Percentiles rank a stretch among this genome's conserved stretches.
Conservation (phyloP, 2,329 filamentous ascomycete genomes). For the Claviceps pusilla region DNA sequence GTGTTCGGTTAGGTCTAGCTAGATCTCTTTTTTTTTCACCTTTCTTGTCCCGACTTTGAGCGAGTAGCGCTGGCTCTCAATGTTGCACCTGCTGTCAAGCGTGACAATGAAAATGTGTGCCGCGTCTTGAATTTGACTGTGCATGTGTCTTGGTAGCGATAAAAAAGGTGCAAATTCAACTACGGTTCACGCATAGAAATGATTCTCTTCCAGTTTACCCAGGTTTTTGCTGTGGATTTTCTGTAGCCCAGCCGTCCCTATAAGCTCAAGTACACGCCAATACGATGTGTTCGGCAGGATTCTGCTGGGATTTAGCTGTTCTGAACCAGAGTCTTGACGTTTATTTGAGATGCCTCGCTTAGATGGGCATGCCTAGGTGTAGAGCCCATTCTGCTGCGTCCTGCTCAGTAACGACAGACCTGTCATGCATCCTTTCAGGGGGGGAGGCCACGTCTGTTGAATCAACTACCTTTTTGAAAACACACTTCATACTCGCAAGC, state of each 20-base stretch:
- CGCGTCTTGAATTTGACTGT: not conserved
- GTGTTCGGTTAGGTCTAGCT: conserved; percentile 45
- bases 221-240: not conserved
- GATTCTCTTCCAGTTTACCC: not conserved
- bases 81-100: not conserved
- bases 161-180: conserved; percentile 1
- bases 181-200: not conserved
- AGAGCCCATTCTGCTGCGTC: not conserved
- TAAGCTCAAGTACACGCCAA: not conserved
- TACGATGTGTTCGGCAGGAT: not conserved
- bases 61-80: not conserved
- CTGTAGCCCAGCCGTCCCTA: not conserved
- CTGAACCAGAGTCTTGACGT: not conserved
- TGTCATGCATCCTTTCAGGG: not conserved
- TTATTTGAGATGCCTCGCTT: not conserved
- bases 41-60: not conserved
- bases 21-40: not conserved
- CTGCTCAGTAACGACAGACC: not conserved
- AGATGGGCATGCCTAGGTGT: not conserved
- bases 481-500: too few relatives aligned
- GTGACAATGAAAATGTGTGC: not conserved
- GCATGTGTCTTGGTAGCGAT: not conserved
- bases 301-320: not conserved
- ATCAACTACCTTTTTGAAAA: too few relatives aligned
- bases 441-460: too few relatives aligned